A percentile compares a stretch with the other conserved stretches of the same genome.
These are phyloP conservation scores for Diplocarpon rosae DNA, from an alignment of 2,329 filamentous ascomycete genomes.

Conservation along the genomic window DNA sequence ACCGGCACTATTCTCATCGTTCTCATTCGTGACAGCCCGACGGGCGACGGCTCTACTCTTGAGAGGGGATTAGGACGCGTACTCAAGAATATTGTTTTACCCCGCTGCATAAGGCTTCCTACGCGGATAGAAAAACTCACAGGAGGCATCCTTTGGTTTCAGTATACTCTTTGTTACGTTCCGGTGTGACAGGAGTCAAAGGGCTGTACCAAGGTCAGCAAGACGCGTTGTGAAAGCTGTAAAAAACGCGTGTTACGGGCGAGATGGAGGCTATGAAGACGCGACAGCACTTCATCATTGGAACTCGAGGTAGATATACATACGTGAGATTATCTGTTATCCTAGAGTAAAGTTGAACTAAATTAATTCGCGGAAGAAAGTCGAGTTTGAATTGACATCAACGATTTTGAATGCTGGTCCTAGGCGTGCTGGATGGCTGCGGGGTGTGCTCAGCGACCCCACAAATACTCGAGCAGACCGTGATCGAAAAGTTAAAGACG, in stretches of 20 bases:
- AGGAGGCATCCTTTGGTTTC: conserved; percentile 37
- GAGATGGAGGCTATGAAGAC: conserved; percentile 9
- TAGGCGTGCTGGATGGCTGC: conserved; percentile 4
- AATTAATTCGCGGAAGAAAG: conserved; percentile 9
- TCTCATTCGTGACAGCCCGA: conserved; percentile 77
- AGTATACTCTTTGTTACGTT: conserved; percentile 27
- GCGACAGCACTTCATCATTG: conserved; percentile 11
- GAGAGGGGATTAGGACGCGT: conserved; percentile 30
- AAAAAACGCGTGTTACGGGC: conserved; percentile 17
- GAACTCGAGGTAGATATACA: conserved; percentile 8
- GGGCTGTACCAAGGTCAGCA: conserved; percentile 19
- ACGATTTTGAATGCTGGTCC: conserved; percentile 16
- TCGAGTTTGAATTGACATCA: conserved; percentile 15
- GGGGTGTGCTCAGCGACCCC: conserved; percentile 13
- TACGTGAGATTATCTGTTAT: conserved; percentile 16
- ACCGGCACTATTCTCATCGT: conserved; percentile 70
- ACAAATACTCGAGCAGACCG: conserved; percentile 9
- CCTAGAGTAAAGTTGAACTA: conserved; percentile 2
- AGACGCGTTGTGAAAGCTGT: conserved; percentile 19
- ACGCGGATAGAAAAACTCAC: conserved; percentile 34
- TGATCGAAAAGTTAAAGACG: conserved; percentile 11
- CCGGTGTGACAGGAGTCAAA: conserved; percentile 9
- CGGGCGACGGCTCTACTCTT: conserved; percentile 54
- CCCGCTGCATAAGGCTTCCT: not conserved
- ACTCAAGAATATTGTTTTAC: conserved; percentile 1